Conservation (phyloP, 306 rosid genomes). For the Sphenostylis stenocarpa region DNA sequence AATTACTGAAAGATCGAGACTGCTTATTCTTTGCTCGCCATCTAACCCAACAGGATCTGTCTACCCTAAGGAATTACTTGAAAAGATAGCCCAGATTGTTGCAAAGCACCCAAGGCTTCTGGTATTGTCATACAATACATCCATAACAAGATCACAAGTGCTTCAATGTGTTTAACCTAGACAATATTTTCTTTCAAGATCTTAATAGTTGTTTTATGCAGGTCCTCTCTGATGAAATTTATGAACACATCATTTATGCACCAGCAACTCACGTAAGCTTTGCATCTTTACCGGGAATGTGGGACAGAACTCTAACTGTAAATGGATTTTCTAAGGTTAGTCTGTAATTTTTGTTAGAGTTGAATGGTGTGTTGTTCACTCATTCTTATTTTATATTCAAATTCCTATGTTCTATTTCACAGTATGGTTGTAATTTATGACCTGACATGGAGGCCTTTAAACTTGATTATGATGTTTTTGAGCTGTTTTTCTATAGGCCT, state of each 20-base stretch:
- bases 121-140: slow-evolving; percentile 50
- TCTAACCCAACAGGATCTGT: slow-evolving; percentile 98
- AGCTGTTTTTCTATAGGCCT: slow-evolving; percentile 56
- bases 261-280: slow-evolving; percentile 96
- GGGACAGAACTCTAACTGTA: slow-evolving; percentile 90
- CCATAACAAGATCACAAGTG: not conserved
- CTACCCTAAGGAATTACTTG: slow-evolving; percentile 79
- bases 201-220: slow-evolving; percentile 37
- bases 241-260: slow-evolving; percentile 91
- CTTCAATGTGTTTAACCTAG: slow-evolving; percentile 5
- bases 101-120: slow-evolving; percentile 96
- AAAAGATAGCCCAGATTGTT: slow-evolving; percentile 81
- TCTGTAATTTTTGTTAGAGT: not conserved
- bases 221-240: slow-evolving; percentile 90
- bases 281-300: slow-evolving; percentile 97
- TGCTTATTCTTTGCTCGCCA: slow-evolving; percentile 89
- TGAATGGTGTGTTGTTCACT: not conserved
- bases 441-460: not conserved
- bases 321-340: slow-evolving; percentile 95
- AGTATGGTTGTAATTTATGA: not conserved
- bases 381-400: not conserved
- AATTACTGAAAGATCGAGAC: slow-evolving; percentile 75
- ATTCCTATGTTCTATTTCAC: slow-evolving; percentile 6
- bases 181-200: slow-evolving; percentile 24
- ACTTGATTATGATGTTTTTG: slow-evolving; percentile 39